Base-by-base conservation (phyloP, 345 rosid genomes). In the Camelina sativa region DNA sequence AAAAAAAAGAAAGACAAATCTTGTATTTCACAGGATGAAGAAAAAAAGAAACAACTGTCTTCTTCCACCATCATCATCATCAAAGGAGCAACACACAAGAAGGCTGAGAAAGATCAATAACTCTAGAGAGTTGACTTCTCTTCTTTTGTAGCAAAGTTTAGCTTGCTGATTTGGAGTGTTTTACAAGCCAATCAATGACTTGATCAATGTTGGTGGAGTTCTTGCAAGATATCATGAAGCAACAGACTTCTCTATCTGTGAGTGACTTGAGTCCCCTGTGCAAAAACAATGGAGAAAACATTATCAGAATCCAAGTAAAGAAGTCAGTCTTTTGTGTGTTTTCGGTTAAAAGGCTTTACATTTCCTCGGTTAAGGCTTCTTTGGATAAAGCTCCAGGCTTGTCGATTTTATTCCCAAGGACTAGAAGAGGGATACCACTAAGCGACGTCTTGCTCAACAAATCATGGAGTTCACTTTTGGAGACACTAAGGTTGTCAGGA, bases 201-300 rank as follows among this genome's bases (percentile, higher is more conserved):
- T 85, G 84, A 64, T 91, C 98, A 19, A 93, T 88, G 83, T 93
- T 93, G 52, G 90, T 85, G 1, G 97, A 88, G 85, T 93, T 87
- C 87, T 88, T 93, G 96, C 98, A 91, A 5, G 98, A 93, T 74
- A 93, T 93, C 96, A 91, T 93, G 76, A 81, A 86, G 82, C 93
- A 91, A 79, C 98, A 93, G 10, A 93, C 98, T 80, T 93, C 97
- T 81, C 98, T 84, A 68, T 86, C 96, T 1, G 90, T 76, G 11
- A 93, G 86, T 0, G 88, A 84, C 65, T 82, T 79, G 48, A 93
- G 91, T 25, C 80, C 90, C 90, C 92, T 88, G 81, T 59, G n/a
- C n/a, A 69, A 77, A 77, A 57, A 70, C n/a, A 65, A 63, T 44
- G 41, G 23, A 72, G 7, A 37, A 43, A 16, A 23, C 41, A n/a